Evolutionary conservation across 306 rosid species (phyloP).

Genomic region (Vigna mungo): DNA sequence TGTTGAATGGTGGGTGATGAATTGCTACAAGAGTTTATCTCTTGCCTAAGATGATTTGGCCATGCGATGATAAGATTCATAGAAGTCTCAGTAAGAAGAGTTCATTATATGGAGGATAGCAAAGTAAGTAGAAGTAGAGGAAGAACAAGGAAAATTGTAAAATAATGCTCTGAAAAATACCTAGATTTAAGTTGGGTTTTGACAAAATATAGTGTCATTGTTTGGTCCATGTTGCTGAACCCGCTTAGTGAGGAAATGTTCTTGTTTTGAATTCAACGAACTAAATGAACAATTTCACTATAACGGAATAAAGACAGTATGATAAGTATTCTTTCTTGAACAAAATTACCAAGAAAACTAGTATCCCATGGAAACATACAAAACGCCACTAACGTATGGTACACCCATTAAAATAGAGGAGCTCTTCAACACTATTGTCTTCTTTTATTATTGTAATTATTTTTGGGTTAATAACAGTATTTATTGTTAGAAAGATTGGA

Average conservation of each 20-base stretch:
- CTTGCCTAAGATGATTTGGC: constrained; percentile 16
- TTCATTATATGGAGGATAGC: constrained; percentile 14
- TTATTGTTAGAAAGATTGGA: too few relatives aligned
- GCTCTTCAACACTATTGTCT: too few relatives aligned
- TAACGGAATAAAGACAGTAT: not conserved
- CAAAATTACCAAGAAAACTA: too few relatives aligned
- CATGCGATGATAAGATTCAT: constrained; percentile 9
- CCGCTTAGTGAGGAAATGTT: not conserved
- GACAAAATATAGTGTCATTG: not conserved
- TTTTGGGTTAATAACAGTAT: too few relatives aligned
- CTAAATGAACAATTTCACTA: not conserved
- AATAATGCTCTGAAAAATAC: not conserved
- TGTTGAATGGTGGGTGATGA: too few relatives aligned
- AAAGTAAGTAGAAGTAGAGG: not conserved
- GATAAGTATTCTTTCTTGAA: too few relatives aligned
- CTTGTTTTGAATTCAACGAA: not conserved
- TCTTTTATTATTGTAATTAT: too few relatives aligned
- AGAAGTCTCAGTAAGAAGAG: not conserved
- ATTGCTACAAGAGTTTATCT: too few relatives aligned
- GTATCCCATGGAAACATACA: too few relatives aligned
- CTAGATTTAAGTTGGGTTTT: not conserved
- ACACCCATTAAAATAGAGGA: too few relatives aligned
- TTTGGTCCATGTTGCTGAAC: not conserved
- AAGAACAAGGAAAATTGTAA: constrained; percentile 7
- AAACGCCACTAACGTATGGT: too few relatives aligned